Percentiles rank a stretch among this genome's conserved stretches.
Evolutionary conservation across 2,329 filamentous ascomycete species (phyloP).

Genomic region (Aureobasidium sp.): DNA sequence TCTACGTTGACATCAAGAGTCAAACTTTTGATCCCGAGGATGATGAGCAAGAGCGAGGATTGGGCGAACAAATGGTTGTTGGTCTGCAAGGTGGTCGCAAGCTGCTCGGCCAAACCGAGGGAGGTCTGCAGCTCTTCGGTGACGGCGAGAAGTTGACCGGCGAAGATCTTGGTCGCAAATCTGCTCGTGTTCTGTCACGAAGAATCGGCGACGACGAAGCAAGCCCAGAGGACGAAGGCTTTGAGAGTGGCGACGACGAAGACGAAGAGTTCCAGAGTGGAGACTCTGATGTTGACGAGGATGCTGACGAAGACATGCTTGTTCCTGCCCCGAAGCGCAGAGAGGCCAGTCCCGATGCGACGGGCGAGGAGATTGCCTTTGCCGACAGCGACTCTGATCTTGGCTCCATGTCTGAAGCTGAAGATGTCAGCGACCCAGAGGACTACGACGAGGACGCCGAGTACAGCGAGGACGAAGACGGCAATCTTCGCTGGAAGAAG

Average conservation of each 20-base stretch:
- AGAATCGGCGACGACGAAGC: constrained; percentile 45
- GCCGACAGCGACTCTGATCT: constrained; percentile 96
- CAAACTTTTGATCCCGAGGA: constrained; percentile 65
- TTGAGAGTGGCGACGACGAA: constrained; percentile 46
- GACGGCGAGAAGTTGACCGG: constrained; percentile 62
- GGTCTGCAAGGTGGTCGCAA: constrained; percentile 76
- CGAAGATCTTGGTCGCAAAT: constrained; percentile 47
- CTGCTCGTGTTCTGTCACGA: constrained; percentile 43
- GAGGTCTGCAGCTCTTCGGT: constrained; percentile 79
- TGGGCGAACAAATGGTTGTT: constrained; percentile 92
- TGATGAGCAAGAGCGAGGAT: constrained; percentile 65
- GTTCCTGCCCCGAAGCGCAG: constrained; percentile 39
- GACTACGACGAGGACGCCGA: constrained; percentile 27
- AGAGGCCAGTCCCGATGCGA: constrained; percentile 44
- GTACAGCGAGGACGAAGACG: constrained; percentile 56
- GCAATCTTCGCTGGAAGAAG: constrained; percentile 76
- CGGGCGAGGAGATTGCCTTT: constrained; percentile 75
- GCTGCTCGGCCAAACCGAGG: constrained; percentile 73
- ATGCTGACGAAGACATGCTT: constrained; percentile 19
- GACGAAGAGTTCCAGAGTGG: constrained; percentile 49
- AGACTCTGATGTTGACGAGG: constrained; percentile 42
- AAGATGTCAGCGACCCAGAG: constrained; percentile 37
- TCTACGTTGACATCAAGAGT: constrained; percentile 74
- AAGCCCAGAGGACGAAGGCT: constrained; percentile 45
- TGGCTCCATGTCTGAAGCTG: constrained; percentile 66